Conservation (phyloP, 768 basidiomycete genomes). For the Boletus pseudo-olivaceus region DNA sequence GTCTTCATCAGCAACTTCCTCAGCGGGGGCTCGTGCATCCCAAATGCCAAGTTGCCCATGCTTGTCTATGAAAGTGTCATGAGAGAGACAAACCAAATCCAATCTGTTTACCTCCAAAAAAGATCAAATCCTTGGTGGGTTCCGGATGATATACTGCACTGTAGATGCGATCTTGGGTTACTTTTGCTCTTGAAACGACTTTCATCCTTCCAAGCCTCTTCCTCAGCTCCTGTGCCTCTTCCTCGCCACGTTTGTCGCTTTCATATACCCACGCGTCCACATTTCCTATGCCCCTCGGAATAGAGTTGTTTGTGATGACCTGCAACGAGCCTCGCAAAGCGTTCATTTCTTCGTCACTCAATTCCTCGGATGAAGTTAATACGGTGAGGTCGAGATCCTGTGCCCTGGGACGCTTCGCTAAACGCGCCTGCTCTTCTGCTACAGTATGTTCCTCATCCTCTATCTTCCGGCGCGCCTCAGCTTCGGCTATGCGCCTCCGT, state of each 20-base stretch:
- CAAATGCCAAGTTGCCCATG: conserved; percentile 81
- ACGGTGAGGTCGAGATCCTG: conserved; percentile 58
- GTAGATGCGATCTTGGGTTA: conserved; percentile 71
- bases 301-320: conserved; percentile 32
- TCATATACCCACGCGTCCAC: conserved; percentile 53
- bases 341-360: conserved; percentile 41
- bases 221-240: conserved; percentile 51
- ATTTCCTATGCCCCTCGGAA: conserved; percentile 39
- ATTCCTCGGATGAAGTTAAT: conserved; percentile 49
- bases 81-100: not conserved
- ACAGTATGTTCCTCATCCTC: conserved; percentile 61
- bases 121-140: conserved; percentile 74
- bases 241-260: conserved; percentile 43
- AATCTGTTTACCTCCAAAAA: conserved; percentile 64
- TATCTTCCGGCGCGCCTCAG: conserved; percentile 53
- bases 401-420: conserved; percentile 66
- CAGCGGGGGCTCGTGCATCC: conserved; percentile 72
- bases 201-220: conserved; percentile 53
- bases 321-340: conserved; percentile 46
- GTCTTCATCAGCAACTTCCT: conserved; percentile 67
- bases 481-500: conserved; percentile 61
- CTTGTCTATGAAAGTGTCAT: conserved; percentile 54
- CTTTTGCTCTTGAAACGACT: conserved; percentile 76
- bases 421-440: conserved; percentile 58
- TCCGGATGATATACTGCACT: conserved; percentile 81